phyloP scores from a whole-genome alignment of 257 asterid species.

The Forsythia suspensa region DNA sequence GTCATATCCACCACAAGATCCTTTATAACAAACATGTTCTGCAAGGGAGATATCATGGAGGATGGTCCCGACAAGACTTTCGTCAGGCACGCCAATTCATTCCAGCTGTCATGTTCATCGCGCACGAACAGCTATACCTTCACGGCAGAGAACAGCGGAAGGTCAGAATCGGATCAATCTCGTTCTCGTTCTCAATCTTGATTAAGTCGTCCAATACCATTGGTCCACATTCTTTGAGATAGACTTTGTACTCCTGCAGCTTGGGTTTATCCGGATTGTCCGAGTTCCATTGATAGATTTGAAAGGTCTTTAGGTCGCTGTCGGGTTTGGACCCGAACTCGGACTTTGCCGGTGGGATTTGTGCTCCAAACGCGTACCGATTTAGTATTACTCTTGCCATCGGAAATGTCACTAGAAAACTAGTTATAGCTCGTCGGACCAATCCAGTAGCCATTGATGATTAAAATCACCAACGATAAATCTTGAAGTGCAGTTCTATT shows the following conservation, averaged over 20 bases:
- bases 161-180: constrained; percentile 82
- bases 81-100: constrained; percentile 87
- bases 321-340: constrained; percentile 21
- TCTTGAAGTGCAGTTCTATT: too few relatives aligned
- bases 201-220: constrained; percentile 89
- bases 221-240: constrained; percentile 88
- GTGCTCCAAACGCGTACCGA: constrained; percentile 49
- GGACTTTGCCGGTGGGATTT: constrained; percentile 26
- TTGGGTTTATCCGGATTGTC: constrained; percentile 70
- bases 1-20: constrained; percentile 84
- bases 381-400: constrained; percentile 41
- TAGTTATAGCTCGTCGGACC: constrained; percentile 67
- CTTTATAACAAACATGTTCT: constrained; percentile 94
- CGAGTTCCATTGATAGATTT: constrained; percentile 96
- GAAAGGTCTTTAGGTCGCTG: constrained; percentile 64
- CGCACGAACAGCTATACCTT: constrained; percentile 98
- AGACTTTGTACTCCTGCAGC: constrained; percentile 61
- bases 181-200: constrained; percentile 89
- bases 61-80: constrained; percentile 54
- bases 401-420: constrained; percentile 47
- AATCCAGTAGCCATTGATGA: constrained; percentile 72
- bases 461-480: background rate
- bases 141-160: constrained; percentile 93
- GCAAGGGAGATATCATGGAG: constrained; percentile 74
- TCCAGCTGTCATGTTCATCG: constrained; percentile 91